Percentiles rank a stretch among this genome's conserved stretches.
Evolutionary conservation across 805 yeast genomes (phyloP).

Genomic region (Candida vartiovaarae): DNA sequence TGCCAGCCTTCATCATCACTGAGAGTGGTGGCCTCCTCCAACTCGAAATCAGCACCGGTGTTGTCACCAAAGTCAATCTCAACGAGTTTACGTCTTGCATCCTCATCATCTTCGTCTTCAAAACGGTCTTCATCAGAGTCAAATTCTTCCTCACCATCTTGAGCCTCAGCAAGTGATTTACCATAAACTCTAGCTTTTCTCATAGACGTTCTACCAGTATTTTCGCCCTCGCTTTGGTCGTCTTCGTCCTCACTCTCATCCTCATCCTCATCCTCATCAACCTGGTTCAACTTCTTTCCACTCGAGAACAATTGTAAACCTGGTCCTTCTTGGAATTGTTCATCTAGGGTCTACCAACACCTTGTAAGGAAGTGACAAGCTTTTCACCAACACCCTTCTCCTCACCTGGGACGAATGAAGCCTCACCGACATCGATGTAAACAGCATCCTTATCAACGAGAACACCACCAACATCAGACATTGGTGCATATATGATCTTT

Average conservation of each 20-base stretch:
- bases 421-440: slow-evolving; percentile 59
- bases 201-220: slow-evolving; percentile 58
- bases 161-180: slow-evolving; percentile 38
- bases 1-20: slow-evolving; percentile 34
- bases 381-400: slow-evolving; percentile 82
- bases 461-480: slow-evolving; percentile 99
- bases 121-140: slow-evolving; percentile 33
- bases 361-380: slow-evolving; percentile 75
- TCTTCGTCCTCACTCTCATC: slow-evolving; percentile 30
- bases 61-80: slow-evolving; percentile 39
- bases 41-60: slow-evolving; percentile 28
- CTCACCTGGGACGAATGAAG: slow-evolving; percentile 53
- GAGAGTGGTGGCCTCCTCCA: slow-evolving; percentile 49
- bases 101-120: slow-evolving; percentile 34
- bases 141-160: slow-evolving; percentile 38
- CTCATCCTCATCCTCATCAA: slow-evolving; percentile 31
- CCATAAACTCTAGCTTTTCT: slow-evolving; percentile 59
- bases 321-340: slow-evolving; percentile 50
- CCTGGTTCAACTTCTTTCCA: slow-evolving; percentile 43
- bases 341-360: slow-evolving; percentile 53
- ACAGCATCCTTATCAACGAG: slow-evolving; percentile 96
- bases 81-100: slow-evolving; percentile 33
- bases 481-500: slow-evolving; percentile 94
- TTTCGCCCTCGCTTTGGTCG: slow-evolving; percentile 23
- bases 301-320: slow-evolving; percentile 72